These are phyloP conservation scores for Colletotrichum euphorbiae DNA, from an alignment of 2,329 filamentous ascomycete genomes.

Conservation along the genomic window DNA sequence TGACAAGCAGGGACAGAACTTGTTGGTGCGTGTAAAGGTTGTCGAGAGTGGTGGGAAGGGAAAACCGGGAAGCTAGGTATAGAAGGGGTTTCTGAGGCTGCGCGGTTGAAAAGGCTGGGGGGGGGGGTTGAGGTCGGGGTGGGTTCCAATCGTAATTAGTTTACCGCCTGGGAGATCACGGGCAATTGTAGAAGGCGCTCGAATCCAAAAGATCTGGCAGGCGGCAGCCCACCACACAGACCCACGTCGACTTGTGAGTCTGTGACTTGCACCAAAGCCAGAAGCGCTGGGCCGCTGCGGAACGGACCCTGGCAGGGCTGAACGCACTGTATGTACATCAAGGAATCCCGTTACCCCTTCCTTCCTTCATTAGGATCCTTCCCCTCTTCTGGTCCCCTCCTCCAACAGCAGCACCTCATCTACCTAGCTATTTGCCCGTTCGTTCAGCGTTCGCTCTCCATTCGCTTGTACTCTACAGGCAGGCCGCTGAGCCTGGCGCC, in stretches of 20 bases:
- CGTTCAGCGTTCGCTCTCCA: conserved; percentile 4
- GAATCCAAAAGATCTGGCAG: conserved; percentile 38
- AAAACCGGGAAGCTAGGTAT: conserved; percentile 4
- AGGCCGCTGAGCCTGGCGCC: conserved; percentile 15
- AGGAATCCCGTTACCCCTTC: conserved; percentile 5
- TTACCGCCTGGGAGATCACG: conserved; percentile 37
- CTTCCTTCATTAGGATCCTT: background rate
- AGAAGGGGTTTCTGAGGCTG: conserved; percentile 37
- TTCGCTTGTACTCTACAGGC: background rate
- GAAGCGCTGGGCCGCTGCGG: conserved; percentile 22
- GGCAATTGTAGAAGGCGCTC: conserved; percentile 40
- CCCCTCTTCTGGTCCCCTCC: conserved; percentile 13
- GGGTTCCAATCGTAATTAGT: conserved; percentile 31
- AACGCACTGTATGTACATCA: conserved; percentile 26
- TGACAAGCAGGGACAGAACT: conserved; percentile 7
- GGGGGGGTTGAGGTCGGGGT: conserved; percentile 27
- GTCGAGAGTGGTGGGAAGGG: conserved; percentile 18
- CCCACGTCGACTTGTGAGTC: background rate
- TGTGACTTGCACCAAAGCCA: background rate
- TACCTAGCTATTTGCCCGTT: background rate
- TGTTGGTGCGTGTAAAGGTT: background rate
- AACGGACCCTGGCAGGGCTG: conserved; percentile 40
- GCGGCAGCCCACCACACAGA: conserved; percentile 29
- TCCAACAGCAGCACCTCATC: background rate
- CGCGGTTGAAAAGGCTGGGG: conserved; percentile 36